Evolutionary conservation across 768 basidiomycete species (phyloP).

Genomic region (Russula ochroleuca): DNA sequence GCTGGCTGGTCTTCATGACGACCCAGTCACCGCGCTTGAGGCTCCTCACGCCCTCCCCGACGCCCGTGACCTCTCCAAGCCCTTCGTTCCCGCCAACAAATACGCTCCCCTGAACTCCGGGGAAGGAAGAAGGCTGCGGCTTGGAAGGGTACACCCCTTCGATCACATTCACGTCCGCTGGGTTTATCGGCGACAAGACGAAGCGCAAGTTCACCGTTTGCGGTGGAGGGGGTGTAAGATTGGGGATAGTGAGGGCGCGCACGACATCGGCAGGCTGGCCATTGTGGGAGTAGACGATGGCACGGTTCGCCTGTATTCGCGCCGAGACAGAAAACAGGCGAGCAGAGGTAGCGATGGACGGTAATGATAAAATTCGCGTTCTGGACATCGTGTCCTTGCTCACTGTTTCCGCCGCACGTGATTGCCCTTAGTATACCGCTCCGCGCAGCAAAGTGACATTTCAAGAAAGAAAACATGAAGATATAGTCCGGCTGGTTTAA

Average conservation of each 20-base stretch:
- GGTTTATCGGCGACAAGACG: slow-evolving; percentile 72
- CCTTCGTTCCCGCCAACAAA: slow-evolving; percentile 78
- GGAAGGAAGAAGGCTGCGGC: slow-evolving; percentile 41
- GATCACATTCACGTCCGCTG: slow-evolving; percentile 75
- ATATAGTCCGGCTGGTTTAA: neutral
- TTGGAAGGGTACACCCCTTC: slow-evolving; percentile 78
- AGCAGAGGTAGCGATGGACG: no score
- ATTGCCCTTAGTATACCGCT: neutral
- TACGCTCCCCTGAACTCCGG: slow-evolving; percentile 38
- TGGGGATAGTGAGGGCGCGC: slow-evolving; percentile 46
- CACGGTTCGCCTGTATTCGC: slow-evolving; percentile 44
- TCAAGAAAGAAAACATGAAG: neutral
- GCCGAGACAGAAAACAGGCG: slow-evolving; percentile 35
- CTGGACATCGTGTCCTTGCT: slow-evolving; percentile 6
- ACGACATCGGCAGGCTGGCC: slow-evolving; percentile 65
- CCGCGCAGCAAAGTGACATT: neutral
- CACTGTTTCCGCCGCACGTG: neutral
- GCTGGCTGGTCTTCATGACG: slow-evolving; percentile 59
- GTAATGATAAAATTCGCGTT: slow-evolving; percentile 2
- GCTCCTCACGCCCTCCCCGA: slow-evolving; percentile 50
- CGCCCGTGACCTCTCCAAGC: slow-evolving; percentile 56
- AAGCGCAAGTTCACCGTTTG: slow-evolving; percentile 60
- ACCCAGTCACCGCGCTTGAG: slow-evolving; percentile 67
- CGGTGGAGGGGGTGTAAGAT: slow-evolving; percentile 47
- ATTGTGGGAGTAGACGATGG: slow-evolving; percentile 56